Percentiles rank a stretch among this genome's conserved stretches.
Conservation (phyloP, 2,329 filamentous ascomycete genomes). For the Boeremia lycopersici region DNA sequence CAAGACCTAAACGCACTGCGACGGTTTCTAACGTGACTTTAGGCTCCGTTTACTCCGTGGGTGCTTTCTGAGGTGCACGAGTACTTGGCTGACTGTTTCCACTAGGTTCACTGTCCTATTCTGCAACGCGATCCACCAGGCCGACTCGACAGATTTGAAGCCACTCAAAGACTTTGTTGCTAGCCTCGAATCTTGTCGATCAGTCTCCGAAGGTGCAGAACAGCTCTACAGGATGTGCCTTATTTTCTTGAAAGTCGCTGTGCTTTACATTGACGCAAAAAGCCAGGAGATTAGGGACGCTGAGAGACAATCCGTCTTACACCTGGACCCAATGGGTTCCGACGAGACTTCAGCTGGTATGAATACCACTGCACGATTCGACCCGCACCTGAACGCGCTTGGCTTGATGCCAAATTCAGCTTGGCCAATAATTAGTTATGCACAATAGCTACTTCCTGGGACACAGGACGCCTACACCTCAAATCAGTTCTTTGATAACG, state of each 20-base stretch:
- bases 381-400: not conserved
- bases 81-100: no score
- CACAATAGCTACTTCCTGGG: no score
- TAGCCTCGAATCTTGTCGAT: not conserved
- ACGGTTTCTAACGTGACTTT: no score
- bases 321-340: not conserved
- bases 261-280: not conserved
- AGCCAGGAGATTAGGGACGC: not conserved
- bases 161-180: not conserved
- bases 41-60: no score
- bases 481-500: not conserved
- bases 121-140: not conserved
- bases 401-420: not conserved
- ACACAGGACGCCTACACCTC: not conserved
- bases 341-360: not conserved
- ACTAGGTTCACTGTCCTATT: not conserved
- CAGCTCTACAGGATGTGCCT: not conserved
- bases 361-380: not conserved
- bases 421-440: not conserved
- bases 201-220: not conserved
- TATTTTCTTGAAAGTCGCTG: not conserved
- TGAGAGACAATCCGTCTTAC: not conserved
- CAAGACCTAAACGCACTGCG: no score
- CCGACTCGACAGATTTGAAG: not conserved
- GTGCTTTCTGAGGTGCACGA: no score